Evolutionary conservation across 805 yeast species (phyloP), one percentile per base, ranked within the genome.

Genomic region (Hanseniaspora opuntiae): DNA sequence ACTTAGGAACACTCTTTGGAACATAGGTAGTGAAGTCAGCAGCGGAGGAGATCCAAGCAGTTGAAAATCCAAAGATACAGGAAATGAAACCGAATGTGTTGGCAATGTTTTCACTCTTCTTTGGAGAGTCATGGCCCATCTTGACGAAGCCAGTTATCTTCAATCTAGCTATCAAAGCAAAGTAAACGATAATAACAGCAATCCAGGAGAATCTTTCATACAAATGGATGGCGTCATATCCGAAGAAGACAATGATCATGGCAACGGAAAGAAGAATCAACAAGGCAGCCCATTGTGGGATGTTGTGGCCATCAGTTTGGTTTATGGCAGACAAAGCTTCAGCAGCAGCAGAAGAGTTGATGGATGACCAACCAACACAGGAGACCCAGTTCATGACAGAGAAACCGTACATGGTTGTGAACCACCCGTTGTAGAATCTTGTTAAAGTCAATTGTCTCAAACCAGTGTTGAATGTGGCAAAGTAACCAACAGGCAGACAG

Each of bases 41-140:
- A 41, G 96, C 93, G 61, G 82, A 86, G n/a, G 96, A 82, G 55
- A 94, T 79, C 96, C 96, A 88, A 59, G 96, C 96, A 53, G 95
- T 79, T 40, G 95, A 94, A 63, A 83, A 88, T 57, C 96, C 96
- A 63, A 77, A 88, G 58, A 84, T 67, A 45, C 93, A 69, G 64
- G 87, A 82, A 64, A 96, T 96, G 60, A 84, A 87, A n/a, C 90
- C 79, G 51, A 88, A 72, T 22, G 86, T 89, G 62, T 68, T 62
- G 57, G 86, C 96, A 38, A 93, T 94, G 56, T 82, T 82, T 30
- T 44, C 54, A 33, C 78, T 73, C 24, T 71, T 64, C 56, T 96
- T 96, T n/a, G 39, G 46, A 37, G 59, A 53, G 59, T 68, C 66
- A 19, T 66, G 66, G 58, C 82, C 86, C 56, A 75, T 71, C 47